A percentile compares a stretch with the other conserved stretches of the same genome.
phyloP scores from a whole-genome alignment of 2,329 filamentous ascomycete genomes.

The Aureobasidium pullulans region DNA sequence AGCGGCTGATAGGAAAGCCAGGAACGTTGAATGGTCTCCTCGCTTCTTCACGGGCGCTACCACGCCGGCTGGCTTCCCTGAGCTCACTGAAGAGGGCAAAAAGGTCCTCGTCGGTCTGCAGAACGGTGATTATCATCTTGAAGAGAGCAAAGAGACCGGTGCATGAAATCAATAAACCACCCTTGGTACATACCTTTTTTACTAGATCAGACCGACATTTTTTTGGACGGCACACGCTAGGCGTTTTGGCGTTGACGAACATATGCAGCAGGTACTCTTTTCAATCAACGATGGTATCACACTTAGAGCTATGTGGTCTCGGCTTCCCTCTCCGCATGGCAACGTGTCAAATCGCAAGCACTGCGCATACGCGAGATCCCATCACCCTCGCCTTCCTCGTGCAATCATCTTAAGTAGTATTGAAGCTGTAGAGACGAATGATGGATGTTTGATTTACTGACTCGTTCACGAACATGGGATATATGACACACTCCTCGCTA shows the following conservation, averaged over 20 bases:
- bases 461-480: too few relatives aligned
- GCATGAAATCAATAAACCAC: slow-evolving; percentile 18
- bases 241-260: neutral
- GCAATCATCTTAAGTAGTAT: too few relatives aligned
- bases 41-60: slow-evolving; percentile 69
- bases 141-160: slow-evolving; percentile 36
- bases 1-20: slow-evolving; percentile 68
- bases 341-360: too few relatives aligned
- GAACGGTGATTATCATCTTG: slow-evolving; percentile 43
- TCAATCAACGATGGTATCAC: too few relatives aligned
- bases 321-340: neutral
- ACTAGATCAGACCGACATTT: neutral
- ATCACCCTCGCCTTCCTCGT: too few relatives aligned
- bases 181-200: neutral
- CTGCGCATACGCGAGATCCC: too few relatives aligned
- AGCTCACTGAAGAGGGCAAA: slow-evolving; percentile 56
- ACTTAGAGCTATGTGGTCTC: too few relatives aligned
- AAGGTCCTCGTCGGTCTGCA: slow-evolving; percentile 50
- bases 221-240: slow-evolving; percentile 6
- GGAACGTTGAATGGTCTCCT: slow-evolving; percentile 68
- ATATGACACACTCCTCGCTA: too few relatives aligned
- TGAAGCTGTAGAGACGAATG: too few relatives aligned
- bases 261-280: too few relatives aligned
- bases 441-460: too few relatives aligned
- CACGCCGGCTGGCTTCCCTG: slow-evolving; percentile 54